phyloP scores from a whole-genome alignment of 257 asterid species.

The Solanum gandarillasii region DNA sequence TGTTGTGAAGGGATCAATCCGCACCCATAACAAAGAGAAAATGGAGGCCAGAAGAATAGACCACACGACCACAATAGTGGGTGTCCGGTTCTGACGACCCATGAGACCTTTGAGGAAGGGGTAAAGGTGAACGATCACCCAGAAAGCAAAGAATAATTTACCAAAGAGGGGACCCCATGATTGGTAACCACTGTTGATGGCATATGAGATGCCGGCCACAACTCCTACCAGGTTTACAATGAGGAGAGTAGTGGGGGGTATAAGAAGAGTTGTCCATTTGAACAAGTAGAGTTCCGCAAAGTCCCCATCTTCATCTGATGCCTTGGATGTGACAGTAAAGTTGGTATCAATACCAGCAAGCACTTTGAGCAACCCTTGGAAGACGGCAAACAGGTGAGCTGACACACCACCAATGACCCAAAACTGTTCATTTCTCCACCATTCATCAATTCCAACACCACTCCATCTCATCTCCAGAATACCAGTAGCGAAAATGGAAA shows the following conservation, averaged over 20 bases:
- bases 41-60: constrained; percentile 91
- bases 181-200: constrained; percentile 89
- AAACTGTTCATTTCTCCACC: constrained; percentile 99
- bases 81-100: constrained; percentile 94
- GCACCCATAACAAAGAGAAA: constrained; percentile 84
- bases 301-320: constrained; percentile 87
- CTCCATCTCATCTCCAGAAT: constrained; percentile 98
- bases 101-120: constrained; percentile 95
- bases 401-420: constrained; percentile 99
- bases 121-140: constrained; percentile 96
- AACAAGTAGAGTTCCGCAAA: constrained; percentile 88
- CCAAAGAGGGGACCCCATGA: constrained; percentile 98
- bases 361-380: constrained; percentile 95
- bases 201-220: constrained; percentile 91
- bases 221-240: constrained; percentile 79
- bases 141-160: constrained; percentile 74
- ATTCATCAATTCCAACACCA: constrained; percentile 91
- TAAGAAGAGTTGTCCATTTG: constrained; percentile 91
- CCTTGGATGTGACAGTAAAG: constrained; percentile 96
- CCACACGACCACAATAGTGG: constrained; percentile 92
- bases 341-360: constrained; percentile 95
- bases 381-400: constrained; percentile 79
- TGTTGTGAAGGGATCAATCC: constrained; percentile 86
- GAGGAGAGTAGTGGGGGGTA: constrained; percentile 92
- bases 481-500: constrained; percentile 93